Base-by-base conservation (phyloP, 148 eudicot species). In the Diospyros kaki region DNA sequence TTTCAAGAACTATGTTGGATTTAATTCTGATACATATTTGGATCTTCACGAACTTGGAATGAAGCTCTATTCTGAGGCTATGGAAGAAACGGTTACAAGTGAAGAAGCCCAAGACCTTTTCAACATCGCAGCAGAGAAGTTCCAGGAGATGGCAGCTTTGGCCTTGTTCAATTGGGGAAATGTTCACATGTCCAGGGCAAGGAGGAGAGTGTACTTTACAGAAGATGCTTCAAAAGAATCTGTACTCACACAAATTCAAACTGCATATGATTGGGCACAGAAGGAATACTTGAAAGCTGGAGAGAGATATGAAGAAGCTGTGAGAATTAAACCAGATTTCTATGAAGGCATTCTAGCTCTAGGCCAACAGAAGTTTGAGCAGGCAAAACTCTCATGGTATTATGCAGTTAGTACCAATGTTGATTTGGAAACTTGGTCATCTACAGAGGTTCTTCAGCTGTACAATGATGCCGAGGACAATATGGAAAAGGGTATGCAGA, bases 151-250 rank as follows among this genome's bases (percentile, higher is more conserved):
- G 98, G 88, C 90, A 5, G 96, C 98, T 69, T 88, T 95, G 78
- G 98, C 99, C 73, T 77, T 93, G 66, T 95, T 95, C 76, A 95
- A 95, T 73, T 93, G 98, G 82, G 99, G 99, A 60, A 95, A 91
- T 83, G 92, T 91, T 71, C 98, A 93, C 79, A 91, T 95, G 97
- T 86, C 99, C 50, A 81, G 86, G 76, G 99, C 99, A 59, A 87
- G 97, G 70, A 95, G 85, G 75, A 84, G 79, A 77, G 87, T 91
- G 13, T 85, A 81, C 75, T 77, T 84, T 12, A 46, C 78, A 1
- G 99, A 89, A 75, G 94, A 87, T 74, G 74, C 84, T 65, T 83
- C 93, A 4, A 77, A 76, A 40, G 90, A 88, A 71, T 75, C 85
- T 18, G 78, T 86, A 42, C 85, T 86, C 71, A 78, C 71, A 73